These are phyloP conservation scores for Calvatia gigantea DNA, from an alignment of 768 basidiomycete species.

Conservation along the genomic window DNA sequence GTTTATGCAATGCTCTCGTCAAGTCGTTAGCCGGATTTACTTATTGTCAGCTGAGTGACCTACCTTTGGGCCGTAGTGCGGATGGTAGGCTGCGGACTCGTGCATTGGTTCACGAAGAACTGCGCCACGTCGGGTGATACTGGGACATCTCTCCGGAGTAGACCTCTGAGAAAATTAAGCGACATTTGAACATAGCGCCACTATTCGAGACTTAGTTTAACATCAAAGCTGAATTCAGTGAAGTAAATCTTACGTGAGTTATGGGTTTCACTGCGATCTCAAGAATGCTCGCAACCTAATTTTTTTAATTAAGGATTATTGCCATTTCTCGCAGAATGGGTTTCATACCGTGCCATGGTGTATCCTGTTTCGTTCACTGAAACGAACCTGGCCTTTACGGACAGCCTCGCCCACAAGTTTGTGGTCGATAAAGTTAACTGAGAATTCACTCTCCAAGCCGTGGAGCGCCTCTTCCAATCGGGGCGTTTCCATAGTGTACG, in stretches of 20 bases:
- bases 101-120: conserved; percentile 63
- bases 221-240: neutral
- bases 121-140: conserved; percentile 49
- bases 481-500: conserved; percentile 47
- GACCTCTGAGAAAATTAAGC: conserved; percentile 51
- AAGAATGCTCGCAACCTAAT: conserved; percentile 58
- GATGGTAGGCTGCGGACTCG: conserved; percentile 71
- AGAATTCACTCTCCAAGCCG: conserved; percentile 50
- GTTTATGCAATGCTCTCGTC: conserved; percentile 11
- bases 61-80: conserved; percentile 65
- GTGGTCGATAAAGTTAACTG: conserved; percentile 36
- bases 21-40: neutral
- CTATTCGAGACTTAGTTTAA: conserved; percentile 30
- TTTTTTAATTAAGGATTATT: conserved; percentile 2
- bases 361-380: conserved; percentile 39
- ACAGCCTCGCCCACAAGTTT: conserved; percentile 41
- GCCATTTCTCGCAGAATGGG: conserved; percentile 6
- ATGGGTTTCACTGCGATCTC: conserved; percentile 55
- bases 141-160: conserved; percentile 61
- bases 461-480: conserved; percentile 45
- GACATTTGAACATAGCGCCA: conserved; percentile 84
- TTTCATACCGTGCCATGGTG: conserved; percentile 46
- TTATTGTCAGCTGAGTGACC: conserved; percentile 11
- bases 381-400: conserved; percentile 38
- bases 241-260: conserved; percentile 59